Percentiles rank a stretch among this genome's conserved stretches.
Evolutionary conservation across 1,284 basidiomycete genomes (phyloP).

Genomic region (Heterobasidion annosum): DNA sequence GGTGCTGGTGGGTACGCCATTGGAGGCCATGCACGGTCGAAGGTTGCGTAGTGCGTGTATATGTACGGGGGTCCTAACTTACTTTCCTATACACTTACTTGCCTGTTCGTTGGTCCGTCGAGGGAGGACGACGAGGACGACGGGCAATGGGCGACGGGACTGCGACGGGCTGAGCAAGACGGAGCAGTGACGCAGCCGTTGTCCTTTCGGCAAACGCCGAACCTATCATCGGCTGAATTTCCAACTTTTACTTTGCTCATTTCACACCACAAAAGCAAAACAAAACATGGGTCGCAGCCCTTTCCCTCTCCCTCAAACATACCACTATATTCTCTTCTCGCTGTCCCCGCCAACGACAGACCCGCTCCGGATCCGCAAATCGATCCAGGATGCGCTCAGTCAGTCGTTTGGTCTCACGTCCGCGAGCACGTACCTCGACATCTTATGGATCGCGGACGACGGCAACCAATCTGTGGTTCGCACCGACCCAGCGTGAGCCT

Average conservation of each 20-base stretch:
- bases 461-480: constrained; percentile 27
- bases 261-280: too few species aligned
- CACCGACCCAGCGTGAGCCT: constrained; percentile 19
- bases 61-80: too few species aligned
- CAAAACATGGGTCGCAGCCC: too few species aligned
- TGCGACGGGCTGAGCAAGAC: too few species aligned
- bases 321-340: constrained; percentile 31
- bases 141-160: neutral
- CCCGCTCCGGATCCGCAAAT: constrained; percentile 27
- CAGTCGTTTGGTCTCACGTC: constrained; percentile 32
- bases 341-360: constrained; percentile 25
- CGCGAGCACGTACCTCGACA: constrained; percentile 31
- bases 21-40: neutral
- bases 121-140: neutral
- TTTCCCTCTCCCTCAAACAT: constrained; percentile 6
- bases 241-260: too few species aligned
- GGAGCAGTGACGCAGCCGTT: too few species aligned
- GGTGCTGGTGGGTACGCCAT: neutral
- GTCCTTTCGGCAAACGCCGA: too few species aligned
- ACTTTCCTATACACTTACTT: too few species aligned
- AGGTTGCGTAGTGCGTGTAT: neutral
- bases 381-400: constrained; percentile 31
- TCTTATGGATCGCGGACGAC: constrained; percentile 26
- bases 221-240: too few species aligned
- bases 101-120: too few species aligned